Conservation (phyloP, 129 eudicot genomes). For the sunflower (Helianthus annuus) region DNA sequence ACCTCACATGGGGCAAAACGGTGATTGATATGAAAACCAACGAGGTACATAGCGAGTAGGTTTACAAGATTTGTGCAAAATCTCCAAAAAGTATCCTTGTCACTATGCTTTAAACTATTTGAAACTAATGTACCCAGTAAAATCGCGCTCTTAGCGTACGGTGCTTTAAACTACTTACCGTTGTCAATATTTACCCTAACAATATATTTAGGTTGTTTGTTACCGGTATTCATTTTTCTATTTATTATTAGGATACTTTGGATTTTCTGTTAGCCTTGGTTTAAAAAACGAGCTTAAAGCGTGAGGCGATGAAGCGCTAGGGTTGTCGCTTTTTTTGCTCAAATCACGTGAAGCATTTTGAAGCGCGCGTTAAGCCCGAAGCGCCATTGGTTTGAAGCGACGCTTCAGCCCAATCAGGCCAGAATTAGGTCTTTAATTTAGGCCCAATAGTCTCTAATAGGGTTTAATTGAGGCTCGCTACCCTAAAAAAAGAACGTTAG, state of each 20-base stretch:
- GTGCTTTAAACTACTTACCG: slow-evolving; percentile 1
- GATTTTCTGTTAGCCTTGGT: slow-evolving; percentile 10
- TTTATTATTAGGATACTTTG: neutral
- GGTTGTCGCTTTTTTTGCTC: too few relatives aligned
- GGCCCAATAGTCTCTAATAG: too few relatives aligned
- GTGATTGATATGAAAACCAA: neutral
- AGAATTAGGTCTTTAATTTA: too few relatives aligned
- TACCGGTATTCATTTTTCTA: neutral
- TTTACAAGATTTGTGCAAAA: slow-evolving; percentile 7
- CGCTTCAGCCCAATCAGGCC: too few relatives aligned
- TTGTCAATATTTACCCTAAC: slow-evolving; percentile 1
- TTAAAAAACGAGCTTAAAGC: too few relatives aligned
- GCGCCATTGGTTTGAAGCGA: too few relatives aligned
- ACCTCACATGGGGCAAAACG: slow-evolving; percentile 4
- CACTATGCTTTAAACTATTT: slow-evolving; percentile 2
- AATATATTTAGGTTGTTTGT: slow-evolving; percentile 10
- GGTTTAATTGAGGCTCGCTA: too few relatives aligned
- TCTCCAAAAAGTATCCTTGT: neutral
- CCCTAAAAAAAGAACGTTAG: too few relatives aligned
- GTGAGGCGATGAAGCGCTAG: too few relatives aligned
- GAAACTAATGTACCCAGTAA: neutral
- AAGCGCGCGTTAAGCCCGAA: too few relatives aligned
- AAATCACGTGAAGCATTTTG: too few relatives aligned
- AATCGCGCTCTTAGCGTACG: too few relatives aligned
- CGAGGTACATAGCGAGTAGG: neutral